These are phyloP conservation scores for Stagonosporopsis chrysanthemi DNA, from an alignment of 2,329 filamentous ascomycete genomes.

Conservation along the genomic window DNA sequence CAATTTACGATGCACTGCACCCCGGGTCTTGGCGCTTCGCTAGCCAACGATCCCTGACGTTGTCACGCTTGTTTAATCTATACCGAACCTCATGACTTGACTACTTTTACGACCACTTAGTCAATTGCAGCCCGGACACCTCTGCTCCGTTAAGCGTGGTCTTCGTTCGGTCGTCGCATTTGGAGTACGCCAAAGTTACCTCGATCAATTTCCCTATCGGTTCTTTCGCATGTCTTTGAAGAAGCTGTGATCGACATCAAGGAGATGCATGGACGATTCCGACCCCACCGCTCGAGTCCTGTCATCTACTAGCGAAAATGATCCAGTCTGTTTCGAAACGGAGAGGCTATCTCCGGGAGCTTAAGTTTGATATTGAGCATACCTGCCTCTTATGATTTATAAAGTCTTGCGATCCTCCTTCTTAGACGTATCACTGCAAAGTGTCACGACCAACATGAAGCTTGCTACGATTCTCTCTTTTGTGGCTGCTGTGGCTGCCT, in stretches of 20 bases:
- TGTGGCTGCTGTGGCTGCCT: conserved; percentile 28
- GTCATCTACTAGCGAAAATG: conserved; percentile 2
- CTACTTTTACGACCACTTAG: not conserved
- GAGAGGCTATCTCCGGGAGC: not conserved
- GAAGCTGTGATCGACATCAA: conserved; percentile 6
- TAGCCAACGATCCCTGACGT: conserved; percentile 2
- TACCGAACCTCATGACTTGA: conserved; percentile 11
- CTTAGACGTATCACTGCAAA: not conserved
- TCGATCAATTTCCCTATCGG: not conserved
- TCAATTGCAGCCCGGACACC: not conserved
- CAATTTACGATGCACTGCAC: conserved; percentile 7
- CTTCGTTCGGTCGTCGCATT: not conserved
- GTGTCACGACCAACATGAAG: conserved; percentile 30
- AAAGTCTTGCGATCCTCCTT: not conserved
- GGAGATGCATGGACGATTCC: not conserved
- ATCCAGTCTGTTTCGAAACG: conserved; percentile 13
- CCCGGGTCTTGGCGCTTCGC: conserved; percentile 15
- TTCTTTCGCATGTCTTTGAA: not conserved
- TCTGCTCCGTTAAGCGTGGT: not conserved
- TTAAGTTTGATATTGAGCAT: not conserved
- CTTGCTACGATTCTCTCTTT: conserved; percentile 28
- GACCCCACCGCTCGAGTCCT: conserved; percentile 6
- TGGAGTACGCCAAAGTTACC: not conserved
- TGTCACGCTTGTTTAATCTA: conserved; percentile 12
- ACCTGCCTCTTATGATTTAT: not conserved